A percentile compares a stretch with the other conserved stretches of the same genome.
Evolutionary conservation across 179 eudicot species (phyloP).

Genomic region (Silene vulgaris): DNA sequence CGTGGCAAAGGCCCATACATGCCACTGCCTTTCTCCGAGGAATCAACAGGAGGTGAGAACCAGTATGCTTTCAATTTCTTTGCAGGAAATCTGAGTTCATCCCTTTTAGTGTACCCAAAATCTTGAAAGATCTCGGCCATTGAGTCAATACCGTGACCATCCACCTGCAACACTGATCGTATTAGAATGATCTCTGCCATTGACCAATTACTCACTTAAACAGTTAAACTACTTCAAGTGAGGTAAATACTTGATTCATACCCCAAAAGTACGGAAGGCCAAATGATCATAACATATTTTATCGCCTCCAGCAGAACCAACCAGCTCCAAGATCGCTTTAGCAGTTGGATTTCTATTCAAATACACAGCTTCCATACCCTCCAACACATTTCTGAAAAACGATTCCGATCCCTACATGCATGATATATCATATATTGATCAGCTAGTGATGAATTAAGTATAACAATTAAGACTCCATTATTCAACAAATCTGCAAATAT

Average conservation of each 20-base stretch:
- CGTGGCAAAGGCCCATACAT: conserved; percentile 84
- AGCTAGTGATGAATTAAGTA: neutral
- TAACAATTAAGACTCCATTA: neutral
- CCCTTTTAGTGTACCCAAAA: conserved; percentile 69
- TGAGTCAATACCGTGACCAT: conserved; percentile 88
- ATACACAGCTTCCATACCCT: conserved; percentile 71
- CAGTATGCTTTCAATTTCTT: conserved; percentile 91
- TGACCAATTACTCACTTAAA: too few species aligned
- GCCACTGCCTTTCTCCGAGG: conserved; percentile 51
- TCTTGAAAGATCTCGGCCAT: conserved; percentile 70
- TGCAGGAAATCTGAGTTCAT: conserved; percentile 83
- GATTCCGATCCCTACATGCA: conserved; percentile 66
- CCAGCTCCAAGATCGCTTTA: conserved; percentile 71
- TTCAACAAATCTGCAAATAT: neutral
- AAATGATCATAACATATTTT: conserved; percentile 83
- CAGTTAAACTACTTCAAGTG: too few species aligned
- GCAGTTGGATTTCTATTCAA: conserved; percentile 86
- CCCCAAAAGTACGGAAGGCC: conserved; percentile 95
- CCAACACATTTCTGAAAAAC: conserved; percentile 69
- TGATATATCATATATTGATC: conserved; percentile 27
- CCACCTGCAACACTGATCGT: conserved; percentile 40
- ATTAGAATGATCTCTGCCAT: neutral
- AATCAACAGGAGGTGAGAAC: conserved; percentile 70
- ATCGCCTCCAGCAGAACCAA: conserved; percentile 57
- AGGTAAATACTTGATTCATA: conserved; percentile 24